Base-by-base conservation (phyloP, 1,284 basidiomycete species). In the Pseudozyma flocculosa region DNA sequence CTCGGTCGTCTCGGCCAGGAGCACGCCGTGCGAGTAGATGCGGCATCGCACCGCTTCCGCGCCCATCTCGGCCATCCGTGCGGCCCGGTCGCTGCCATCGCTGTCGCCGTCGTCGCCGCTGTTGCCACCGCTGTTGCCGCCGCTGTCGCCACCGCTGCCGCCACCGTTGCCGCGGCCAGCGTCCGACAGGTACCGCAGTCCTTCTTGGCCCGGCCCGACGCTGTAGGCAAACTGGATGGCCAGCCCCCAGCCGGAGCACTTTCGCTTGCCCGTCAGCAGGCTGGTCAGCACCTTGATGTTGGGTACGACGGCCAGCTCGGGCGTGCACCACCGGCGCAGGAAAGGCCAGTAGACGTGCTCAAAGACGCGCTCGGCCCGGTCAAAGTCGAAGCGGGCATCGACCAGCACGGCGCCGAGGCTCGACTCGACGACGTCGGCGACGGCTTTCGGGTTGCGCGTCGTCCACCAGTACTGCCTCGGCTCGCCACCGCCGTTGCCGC, bases 341-440 rank as follows among this genome's bases (percentile, higher is more conserved):
- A 61, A 70, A 1, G 59, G 55, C 3, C 8, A n/a, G n/a, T 53
- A 58, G 13, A 61, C 40, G 11, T 55, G 13, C 2, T 52, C 59
- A 21, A 65, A 72, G 18, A 66, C 29, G 0, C 13, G 3, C 21
- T 39, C 18, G 1, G 40, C 40, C 9, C 34, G 21, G 0, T 10
- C 24, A 2, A 57, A 29, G 37, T 61, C 42, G 47, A 73, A 73
- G 11, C 43, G 51, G 18, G 47, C 32, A 30, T 73, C 69, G n/a
- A 71, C 61, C 9, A 71, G 53, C 15, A 73, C 54, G 2, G 49
- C 45, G 1, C 62, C 70, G 23, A 73, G 50, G 0, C 45, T 23
- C 4, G 61, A 53, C 36, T 73, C 70, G 15, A 67, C 60, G 2
- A 73, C 48, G 41, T 72, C 64, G 1, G 68, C 68, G 0, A 66